Evolutionary conservation across 2,329 filamentous ascomycete genomes (phyloP).

Genomic region (Beauveria rudraprayagi): DNA sequence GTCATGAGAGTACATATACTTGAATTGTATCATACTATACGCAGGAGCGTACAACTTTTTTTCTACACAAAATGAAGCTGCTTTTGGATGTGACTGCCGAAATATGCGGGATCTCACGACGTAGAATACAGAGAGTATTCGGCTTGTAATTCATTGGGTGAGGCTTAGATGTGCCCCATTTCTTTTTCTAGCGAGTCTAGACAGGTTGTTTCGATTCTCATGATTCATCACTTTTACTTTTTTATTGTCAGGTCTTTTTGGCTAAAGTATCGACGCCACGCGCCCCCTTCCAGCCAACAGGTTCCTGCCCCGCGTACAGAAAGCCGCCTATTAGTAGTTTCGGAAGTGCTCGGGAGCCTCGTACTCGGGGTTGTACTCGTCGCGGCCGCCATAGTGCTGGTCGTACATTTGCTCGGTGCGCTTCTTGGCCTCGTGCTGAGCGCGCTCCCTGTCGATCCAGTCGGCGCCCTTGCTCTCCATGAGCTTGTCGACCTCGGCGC

Average conservation of each 20-base stretch:
- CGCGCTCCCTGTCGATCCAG: slow-evolving; percentile 47
- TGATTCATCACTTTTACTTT: neutral
- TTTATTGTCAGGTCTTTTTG: neutral
- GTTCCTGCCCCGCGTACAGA: too few species aligned
- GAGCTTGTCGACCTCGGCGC: slow-evolving; percentile 68
- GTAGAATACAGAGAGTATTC: too few species aligned
- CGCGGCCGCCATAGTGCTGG: slow-evolving; percentile 45
- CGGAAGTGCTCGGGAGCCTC: slow-evolving; percentile 4
- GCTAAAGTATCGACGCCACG: neutral
- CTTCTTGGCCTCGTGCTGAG: slow-evolving; percentile 50
- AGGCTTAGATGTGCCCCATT: too few species aligned
- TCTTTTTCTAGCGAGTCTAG: too few species aligned
- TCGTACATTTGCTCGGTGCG: slow-evolving; percentile 55
- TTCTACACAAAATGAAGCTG: neutral
- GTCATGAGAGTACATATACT: neutral
- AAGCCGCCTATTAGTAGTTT: neutral
- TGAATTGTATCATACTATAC: slow-evolving; percentile 8
- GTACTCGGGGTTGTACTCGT: slow-evolving; percentile 44
- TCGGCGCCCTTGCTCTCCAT: slow-evolving; percentile 63
- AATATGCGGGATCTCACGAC: too few species aligned
- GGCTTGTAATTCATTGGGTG: too few species aligned
- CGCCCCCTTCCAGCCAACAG: too few species aligned
- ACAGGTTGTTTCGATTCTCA: too few species aligned
- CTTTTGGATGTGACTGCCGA: neutral
- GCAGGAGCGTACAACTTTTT: neutral